Evolutionary conservation across 169 alveolate genomes (phyloP).

Genomic region (Cryptosporidium andersoni): DNA sequence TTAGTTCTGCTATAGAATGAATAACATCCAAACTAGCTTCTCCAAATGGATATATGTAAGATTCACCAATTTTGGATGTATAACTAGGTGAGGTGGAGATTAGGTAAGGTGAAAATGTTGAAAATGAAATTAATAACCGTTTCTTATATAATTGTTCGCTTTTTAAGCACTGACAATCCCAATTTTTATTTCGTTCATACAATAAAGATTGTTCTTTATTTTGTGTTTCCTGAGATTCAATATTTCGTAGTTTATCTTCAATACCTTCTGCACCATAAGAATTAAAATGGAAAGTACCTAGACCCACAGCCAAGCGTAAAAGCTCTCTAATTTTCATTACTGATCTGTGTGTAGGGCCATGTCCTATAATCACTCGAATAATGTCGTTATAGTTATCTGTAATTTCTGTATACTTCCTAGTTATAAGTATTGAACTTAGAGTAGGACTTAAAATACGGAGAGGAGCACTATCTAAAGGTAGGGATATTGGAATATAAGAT

Average conservation of each 20-base stretch:
- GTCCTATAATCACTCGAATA: conserved; percentile 25
- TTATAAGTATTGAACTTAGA: conserved; percentile 10
- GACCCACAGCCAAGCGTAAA: conserved; percentile 23
- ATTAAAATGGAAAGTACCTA: background rate
- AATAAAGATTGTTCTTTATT: background rate
- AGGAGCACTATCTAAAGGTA: conserved; percentile 28
- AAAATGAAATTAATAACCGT: no score
- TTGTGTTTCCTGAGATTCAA: background rate
- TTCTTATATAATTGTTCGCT: no score
- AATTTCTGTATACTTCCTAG: conserved; percentile 1
- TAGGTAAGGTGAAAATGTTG: background rate
- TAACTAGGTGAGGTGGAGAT: background rate
- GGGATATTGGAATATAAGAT: background rate
- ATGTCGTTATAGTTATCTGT: conserved; percentile 40
- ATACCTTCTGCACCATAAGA: no score
- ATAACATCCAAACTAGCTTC: conserved; percentile 52
- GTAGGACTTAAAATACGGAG: conserved; percentile 33
- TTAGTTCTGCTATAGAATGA: conserved; percentile 29
- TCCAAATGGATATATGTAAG: conserved; percentile 41
- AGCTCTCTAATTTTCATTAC: conserved; percentile 31
- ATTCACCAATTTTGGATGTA: background rate
- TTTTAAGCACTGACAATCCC: background rate
- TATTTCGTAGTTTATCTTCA: background rate
- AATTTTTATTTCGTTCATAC: background rate
- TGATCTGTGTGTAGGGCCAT: conserved; percentile 55